phyloP scores from a whole-genome alignment of 2,329 filamentous ascomycete species.

The Pestalotiopsis sp. region DNA sequence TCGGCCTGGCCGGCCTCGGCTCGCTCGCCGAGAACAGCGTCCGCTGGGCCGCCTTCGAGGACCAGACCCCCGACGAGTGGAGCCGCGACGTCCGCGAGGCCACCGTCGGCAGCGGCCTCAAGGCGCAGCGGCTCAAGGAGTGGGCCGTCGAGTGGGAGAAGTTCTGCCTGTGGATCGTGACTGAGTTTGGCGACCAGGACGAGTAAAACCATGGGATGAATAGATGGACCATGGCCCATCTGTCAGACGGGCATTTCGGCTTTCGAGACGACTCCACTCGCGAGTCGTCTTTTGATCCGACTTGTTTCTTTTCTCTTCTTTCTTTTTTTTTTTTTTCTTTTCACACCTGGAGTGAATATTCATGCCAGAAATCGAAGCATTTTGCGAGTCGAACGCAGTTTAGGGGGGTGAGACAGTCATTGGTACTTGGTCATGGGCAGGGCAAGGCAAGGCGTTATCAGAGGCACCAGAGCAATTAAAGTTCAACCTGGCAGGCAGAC shows the following conservation, averaged over 20 bases:
- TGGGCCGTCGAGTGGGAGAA: slow-evolving; percentile 85
- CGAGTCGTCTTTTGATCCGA: neutral
- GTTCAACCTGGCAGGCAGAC: slow-evolving; percentile 12
- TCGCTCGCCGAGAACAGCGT: slow-evolving; percentile 91
- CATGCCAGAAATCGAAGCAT: neutral
- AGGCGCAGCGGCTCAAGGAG: slow-evolving; percentile 72
- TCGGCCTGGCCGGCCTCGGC: slow-evolving; percentile 83
- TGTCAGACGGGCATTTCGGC: neutral
- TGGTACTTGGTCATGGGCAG: neutral
- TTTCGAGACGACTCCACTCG: neutral
- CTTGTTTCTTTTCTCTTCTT: neutral
- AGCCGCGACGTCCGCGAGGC: slow-evolving; percentile 71
- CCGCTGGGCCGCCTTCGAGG: slow-evolving; percentile 86
- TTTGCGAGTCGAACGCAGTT: neutral
- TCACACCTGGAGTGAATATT: neutral
- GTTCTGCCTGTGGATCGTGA: slow-evolving; percentile 88
- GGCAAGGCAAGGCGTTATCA: slow-evolving; percentile 6
- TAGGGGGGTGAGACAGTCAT: neutral
- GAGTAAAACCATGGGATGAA: neutral
- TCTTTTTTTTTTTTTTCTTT: neutral
- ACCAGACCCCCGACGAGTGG: slow-evolving; percentile 74
- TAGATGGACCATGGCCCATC: neutral
- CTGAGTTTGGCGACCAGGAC: slow-evolving; percentile 61
- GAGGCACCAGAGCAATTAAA: slow-evolving; percentile 2
- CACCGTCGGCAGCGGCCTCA: slow-evolving; percentile 68